Evolutionary conservation across 2,329 filamentous ascomycete species (phyloP).

Genomic region (Pseudomassariella vexata): DNA sequence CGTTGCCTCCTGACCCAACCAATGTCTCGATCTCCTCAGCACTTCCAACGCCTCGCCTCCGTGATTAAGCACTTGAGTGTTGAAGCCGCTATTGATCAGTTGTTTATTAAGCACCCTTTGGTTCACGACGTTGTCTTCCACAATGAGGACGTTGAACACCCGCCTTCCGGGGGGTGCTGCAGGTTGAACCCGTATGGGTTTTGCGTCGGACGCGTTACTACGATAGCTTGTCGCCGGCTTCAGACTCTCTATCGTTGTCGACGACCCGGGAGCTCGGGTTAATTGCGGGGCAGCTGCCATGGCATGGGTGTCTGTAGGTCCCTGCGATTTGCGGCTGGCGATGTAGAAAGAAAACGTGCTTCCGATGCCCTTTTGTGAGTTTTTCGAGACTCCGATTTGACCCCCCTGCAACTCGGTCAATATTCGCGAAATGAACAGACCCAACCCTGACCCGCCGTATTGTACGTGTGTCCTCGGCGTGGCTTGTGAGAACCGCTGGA

Average conservation of each 20-base stretch:
- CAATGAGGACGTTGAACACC: conserved; percentile 53
- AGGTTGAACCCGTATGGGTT: not conserved
- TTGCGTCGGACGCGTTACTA: conserved; percentile 7
- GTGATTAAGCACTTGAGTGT: conserved; percentile 58
- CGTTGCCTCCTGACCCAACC: conserved; percentile 40
- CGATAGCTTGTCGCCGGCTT: conserved; percentile 15
- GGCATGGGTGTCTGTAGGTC: conserved; percentile 30
- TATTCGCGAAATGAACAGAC: conserved; percentile 71
- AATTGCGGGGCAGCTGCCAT: conserved; percentile 22
- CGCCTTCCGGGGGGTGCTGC: conserved; percentile 23
- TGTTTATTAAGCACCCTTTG: conserved; percentile 59
- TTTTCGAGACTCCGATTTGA: conserved; percentile 70
- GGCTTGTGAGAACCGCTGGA: conserved; percentile 64
- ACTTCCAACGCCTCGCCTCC: conserved; percentile 57
- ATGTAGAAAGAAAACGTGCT: conserved; percentile 76
- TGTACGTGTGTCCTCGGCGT: conserved; percentile 65
- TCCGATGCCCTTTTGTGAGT: conserved; percentile 59
- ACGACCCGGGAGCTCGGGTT: conserved; percentile 24
- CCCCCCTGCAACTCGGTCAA: conserved; percentile 73
- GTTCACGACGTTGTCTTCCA: conserved; percentile 65
- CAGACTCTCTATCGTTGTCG: conserved; percentile 24
- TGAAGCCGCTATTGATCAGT: conserved; percentile 54
- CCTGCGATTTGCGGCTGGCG: conserved; percentile 53
- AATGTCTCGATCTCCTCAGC: conserved; percentile 50
- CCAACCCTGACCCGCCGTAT: conserved; percentile 65